Evolutionary conservation across 2,329 filamentous ascomycete genomes (phyloP), one percentile per base, ranked within the genome.

Genomic region (Arthrinium phaeospermum): DNA sequence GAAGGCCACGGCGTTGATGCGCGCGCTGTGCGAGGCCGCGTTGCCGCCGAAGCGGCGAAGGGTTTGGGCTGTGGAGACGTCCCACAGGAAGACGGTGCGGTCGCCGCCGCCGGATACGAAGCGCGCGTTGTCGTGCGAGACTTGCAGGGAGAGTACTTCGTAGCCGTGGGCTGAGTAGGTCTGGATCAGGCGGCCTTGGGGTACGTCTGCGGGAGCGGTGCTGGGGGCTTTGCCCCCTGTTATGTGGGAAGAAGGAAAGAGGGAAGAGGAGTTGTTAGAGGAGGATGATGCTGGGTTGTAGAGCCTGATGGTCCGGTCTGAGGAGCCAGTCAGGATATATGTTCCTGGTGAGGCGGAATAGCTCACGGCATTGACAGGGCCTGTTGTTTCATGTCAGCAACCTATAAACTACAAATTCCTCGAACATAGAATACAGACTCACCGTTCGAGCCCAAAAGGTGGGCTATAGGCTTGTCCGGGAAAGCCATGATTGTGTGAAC

Each of bases 31-130:
- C 27, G 47, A 53, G 16, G 57, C 19, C 12, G 67, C 67, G 64
- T 72, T 74, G 47, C 72, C 72, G 67, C 87, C 87, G 82, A 96
- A 96, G 41, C 96, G 89, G 30, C 94, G 89, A 37, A 93, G 85
- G 4, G 96, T 98, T 76, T 90, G 87, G 24, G 93, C 94, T 3
- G 91, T 93, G 67, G 92, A 87, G 0, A 98, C 96, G 82, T 99
- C 96, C 96, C 96, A 98, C 6, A 98, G 87, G 80, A 98, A 98
- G 0, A 98, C 94, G 74, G 90, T 88, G 77, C 96, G 93, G 84
- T 99, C 96, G 73, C 96, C 96, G 76, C 96, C 96, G 1, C 91
- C 90, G n/a, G 92, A 95, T 13, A 91, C 92, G 81, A 99, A 98
- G 61, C 91, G 91, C 75, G 94, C 89, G 82, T 99, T 99, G 84